Evolutionary conservation across 2,329 filamentous ascomycete species (phyloP).

Genomic region (Aspergillus terreus): DNA sequence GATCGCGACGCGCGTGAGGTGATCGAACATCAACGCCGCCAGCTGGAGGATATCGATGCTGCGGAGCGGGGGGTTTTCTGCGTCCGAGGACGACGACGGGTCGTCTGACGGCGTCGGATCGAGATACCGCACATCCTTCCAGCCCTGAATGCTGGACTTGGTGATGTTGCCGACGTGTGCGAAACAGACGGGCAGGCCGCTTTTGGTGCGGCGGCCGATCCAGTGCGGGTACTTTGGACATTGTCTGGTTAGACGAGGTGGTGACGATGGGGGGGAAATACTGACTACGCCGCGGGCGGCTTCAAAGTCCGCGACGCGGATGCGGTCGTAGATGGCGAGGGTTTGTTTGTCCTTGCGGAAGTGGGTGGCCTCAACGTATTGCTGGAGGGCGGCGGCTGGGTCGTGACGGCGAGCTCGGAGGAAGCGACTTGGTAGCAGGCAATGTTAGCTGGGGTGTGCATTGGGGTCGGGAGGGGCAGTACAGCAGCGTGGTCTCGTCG

Average conservation of each 20-base stretch:
- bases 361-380: constrained; percentile 11
- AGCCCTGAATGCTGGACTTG: background rate
- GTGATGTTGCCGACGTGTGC: constrained; percentile 12
- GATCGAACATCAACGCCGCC: constrained; percentile 16
- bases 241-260: background rate
- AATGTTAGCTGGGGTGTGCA: background rate
- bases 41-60: constrained; percentile 17
- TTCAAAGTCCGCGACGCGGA: constrained; percentile 18
- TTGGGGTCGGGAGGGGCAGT: background rate
- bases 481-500: constrained; percentile 18
- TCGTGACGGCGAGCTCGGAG: constrained; percentile 15
- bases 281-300: constrained; percentile 16
- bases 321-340: constrained; percentile 13
- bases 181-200: constrained; percentile 18
- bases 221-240: constrained; percentile 25
- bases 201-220: constrained; percentile 22
- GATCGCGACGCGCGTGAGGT: constrained; percentile 18
- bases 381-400: constrained; percentile 10
- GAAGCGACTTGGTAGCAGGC: constrained; percentile 12
- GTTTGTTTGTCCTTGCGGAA: constrained; percentile 15
- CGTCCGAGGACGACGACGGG: background rate
- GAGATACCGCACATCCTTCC: background rate
- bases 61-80: background rate
- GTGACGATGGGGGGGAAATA: background rate
- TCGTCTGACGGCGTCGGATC: background rate